phyloP scores from a whole-genome alignment of 441 rosid species.

The Pelargonium fulgidum region DNA sequence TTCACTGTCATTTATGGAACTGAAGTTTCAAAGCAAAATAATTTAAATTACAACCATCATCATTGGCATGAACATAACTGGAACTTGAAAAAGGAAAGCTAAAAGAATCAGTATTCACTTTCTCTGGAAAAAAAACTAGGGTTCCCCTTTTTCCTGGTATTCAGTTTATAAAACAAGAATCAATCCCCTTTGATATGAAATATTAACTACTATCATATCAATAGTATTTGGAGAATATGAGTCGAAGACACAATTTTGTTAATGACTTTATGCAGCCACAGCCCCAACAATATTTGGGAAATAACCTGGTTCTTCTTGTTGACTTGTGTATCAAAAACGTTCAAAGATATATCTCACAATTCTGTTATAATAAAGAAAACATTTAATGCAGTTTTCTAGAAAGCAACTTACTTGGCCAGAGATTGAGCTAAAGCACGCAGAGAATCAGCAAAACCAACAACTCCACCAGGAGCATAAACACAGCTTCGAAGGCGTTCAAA shows the following conservation, averaged over 20 bases:
- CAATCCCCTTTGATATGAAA: no score
- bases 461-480: conserved; percentile 55
- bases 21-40: conserved; percentile 30
- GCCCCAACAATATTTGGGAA: no score
- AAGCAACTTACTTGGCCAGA: conserved; percentile 65
- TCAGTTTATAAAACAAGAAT: no score
- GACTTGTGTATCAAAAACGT: no score
- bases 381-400: background rate
- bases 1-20: conserved; percentile 61
- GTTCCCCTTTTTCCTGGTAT: no score
- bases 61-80: conserved; percentile 17
- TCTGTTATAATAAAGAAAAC: background rate
- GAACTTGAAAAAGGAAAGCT: background rate
- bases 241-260: no score
- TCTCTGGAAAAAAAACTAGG: background rate
- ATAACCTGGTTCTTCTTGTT: no score
- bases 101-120: background rate
- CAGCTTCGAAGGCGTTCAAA: conserved; percentile 74
- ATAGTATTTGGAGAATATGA: no score
- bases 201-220: background rate
- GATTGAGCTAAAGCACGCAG: conserved; percentile 75
- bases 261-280: no score
- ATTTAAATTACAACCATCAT: background rate
- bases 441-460: conserved; percentile 69
- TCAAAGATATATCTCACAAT: background rate